Conservation (phyloP, 257 asterid species). For the Scutellaria baicalensis region DNA sequence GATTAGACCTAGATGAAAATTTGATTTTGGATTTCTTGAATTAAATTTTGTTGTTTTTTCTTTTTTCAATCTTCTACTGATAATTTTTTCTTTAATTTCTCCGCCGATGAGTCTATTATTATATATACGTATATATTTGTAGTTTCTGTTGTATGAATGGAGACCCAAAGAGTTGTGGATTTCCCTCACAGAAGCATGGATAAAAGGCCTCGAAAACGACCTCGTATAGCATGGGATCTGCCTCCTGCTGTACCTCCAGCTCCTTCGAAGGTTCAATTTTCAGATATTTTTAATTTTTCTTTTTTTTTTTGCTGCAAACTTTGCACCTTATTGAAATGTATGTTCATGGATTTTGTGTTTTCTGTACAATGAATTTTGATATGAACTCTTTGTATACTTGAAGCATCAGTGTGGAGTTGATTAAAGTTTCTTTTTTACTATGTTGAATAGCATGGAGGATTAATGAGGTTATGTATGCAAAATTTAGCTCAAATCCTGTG, state of each 20-base stretch:
- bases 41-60: background rate
- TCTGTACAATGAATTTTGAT: background rate
- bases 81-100: background rate
- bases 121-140: background rate
- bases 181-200: constrained; percentile 56
- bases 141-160: constrained; percentile 31
- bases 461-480: background rate
- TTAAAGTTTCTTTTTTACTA: background rate
- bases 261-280: constrained; percentile 43
- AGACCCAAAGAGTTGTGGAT: constrained; percentile 59
- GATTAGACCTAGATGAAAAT: constrained; percentile 12
- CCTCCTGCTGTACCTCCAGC: constrained; percentile 43
- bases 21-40: background rate
- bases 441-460: background rate
- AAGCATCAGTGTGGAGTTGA: background rate
- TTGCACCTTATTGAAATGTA: background rate
- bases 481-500: background rate
- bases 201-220: constrained; percentile 71
- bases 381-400: background rate
- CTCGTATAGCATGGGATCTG: constrained; percentile 71
- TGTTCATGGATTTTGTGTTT: background rate
- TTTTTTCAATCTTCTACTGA: background rate
- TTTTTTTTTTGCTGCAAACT: background rate
- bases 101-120: constrained; percentile 9
- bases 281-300: background rate